phyloP scores from a whole-genome alignment of 2,329 filamentous ascomycete species.

The Colletotrichum sp. region DNA sequence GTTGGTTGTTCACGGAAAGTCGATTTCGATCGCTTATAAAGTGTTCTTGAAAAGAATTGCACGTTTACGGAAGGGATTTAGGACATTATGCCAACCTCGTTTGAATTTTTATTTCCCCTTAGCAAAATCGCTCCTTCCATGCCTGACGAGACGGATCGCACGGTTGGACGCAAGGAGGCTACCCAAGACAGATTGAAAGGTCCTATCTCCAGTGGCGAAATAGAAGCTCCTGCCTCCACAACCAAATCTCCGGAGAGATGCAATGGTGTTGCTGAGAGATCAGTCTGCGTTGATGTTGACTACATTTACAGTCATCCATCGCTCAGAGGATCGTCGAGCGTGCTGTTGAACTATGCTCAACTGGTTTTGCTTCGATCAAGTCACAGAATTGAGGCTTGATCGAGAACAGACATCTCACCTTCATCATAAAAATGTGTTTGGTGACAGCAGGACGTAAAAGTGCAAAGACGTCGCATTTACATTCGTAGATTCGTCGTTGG shows the following conservation, averaged over 20 bases:
- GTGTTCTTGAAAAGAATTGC: accelerated
- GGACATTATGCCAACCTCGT: neutral
- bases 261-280: neutral
- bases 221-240: neutral
- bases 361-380: too few species aligned
- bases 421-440: neutral
- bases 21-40: neutral
- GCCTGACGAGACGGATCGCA: neutral
- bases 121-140: neutral
- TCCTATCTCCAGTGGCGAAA: accelerated
- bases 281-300: neutral
- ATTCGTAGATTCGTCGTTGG: neutral
- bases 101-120: neutral
- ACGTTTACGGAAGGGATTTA: neutral
- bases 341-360: neutral
- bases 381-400: neutral
- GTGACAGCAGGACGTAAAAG: neutral
- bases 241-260: neutral
- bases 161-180: accelerated
- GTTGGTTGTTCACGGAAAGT: neutral
- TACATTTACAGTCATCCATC: neutral
- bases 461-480: neutral
- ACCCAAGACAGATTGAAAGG: accelerated
- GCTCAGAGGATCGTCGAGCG: neutral
- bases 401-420: neutral